These are phyloP conservation scores for Scalesia atractyloides DNA, from an alignment of 129 eudicot species.

Conservation along the genomic window DNA sequence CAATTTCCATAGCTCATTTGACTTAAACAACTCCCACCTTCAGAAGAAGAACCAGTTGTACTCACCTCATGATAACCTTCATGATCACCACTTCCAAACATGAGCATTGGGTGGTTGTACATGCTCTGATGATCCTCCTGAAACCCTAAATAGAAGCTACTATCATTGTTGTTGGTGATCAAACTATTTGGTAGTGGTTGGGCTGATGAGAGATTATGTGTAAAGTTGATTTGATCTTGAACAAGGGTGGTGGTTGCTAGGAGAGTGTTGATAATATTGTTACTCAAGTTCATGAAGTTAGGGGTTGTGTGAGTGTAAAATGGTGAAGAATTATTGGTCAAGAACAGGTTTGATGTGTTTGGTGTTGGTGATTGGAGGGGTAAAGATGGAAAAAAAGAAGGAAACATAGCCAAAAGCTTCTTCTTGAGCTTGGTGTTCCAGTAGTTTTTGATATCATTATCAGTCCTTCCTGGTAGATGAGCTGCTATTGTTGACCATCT, in stretches of 20 bases:
- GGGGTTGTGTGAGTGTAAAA: constrained; percentile 20
- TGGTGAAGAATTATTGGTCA: constrained; percentile 33
- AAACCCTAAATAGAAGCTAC: constrained; percentile 22
- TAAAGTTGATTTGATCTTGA: constrained; percentile 25
- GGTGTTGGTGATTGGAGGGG: constrained; percentile 31
- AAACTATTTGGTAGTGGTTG: constrained; percentile 15
- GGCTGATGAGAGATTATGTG: not conserved
- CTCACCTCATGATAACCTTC: constrained; percentile 33
- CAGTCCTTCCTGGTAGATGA: constrained; percentile 85
- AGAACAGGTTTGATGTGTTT: constrained; percentile 23
- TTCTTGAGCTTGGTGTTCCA: constrained; percentile 96
- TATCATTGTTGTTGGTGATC: constrained; percentile 25
- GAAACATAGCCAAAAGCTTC: constrained; percentile 61
- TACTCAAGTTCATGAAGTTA: constrained; percentile 22
- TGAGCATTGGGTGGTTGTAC: constrained; percentile 45
- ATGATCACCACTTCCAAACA: constrained; percentile 43
- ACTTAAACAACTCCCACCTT: constrained; percentile 59
- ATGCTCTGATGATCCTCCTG: constrained; percentile 37
- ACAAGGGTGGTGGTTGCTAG: constrained; percentile 23
- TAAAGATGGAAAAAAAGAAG: constrained; percentile 33
- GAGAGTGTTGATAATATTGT: constrained; percentile 31
- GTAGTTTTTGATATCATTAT: constrained; percentile 86
- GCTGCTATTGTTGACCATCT: constrained; percentile 95
- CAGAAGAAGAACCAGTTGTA: constrained; percentile 60
- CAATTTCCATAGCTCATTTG: constrained; percentile 47